Conservation (phyloP, 148 eudicot genomes). For the Cornus florida region DNA sequence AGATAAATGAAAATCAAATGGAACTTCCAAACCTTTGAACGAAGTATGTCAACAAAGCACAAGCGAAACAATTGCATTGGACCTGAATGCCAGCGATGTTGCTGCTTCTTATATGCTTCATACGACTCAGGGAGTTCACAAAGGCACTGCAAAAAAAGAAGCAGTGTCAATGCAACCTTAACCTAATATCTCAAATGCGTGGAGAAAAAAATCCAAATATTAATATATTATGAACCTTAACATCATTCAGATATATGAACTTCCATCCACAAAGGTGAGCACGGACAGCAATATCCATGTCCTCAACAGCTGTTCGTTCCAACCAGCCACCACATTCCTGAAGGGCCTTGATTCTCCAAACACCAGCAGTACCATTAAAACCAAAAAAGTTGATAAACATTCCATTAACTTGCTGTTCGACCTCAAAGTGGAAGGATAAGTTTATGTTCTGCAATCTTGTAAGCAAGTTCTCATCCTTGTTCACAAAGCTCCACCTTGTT, state of each 20-base stretch:
- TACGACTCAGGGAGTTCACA: conserved; percentile 98
- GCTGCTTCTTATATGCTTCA: conserved; percentile 97
- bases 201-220: background rate
- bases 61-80: conserved; percentile 97
- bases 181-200: background rate
- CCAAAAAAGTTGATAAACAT: conserved; percentile 91
- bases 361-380: conserved; percentile 99
- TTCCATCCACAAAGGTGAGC: conserved; percentile 99
- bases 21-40: conserved; percentile 66
- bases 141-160: conserved; percentile 61
- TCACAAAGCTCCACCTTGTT: conserved; percentile 92
- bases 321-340: conserved; percentile 99
- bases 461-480: conserved; percentile 93
- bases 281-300: conserved; percentile 99
- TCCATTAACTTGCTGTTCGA: conserved; percentile 98
- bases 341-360: conserved; percentile 92
- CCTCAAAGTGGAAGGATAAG: conserved; percentile 92
- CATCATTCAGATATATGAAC: conserved; percentile 84
- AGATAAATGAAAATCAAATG: background rate
- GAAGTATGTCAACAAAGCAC: conserved; percentile 75
- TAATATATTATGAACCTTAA: conserved; percentile 52
- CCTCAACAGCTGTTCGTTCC: conserved; percentile 95
- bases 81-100: conserved; percentile 98
- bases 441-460: conserved; percentile 92
- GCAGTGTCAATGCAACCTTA: background rate